Base-by-base conservation (phyloP, 2,329 filamentous ascomycete genomes). In the Ploettnerulaceae sp. region DNA sequence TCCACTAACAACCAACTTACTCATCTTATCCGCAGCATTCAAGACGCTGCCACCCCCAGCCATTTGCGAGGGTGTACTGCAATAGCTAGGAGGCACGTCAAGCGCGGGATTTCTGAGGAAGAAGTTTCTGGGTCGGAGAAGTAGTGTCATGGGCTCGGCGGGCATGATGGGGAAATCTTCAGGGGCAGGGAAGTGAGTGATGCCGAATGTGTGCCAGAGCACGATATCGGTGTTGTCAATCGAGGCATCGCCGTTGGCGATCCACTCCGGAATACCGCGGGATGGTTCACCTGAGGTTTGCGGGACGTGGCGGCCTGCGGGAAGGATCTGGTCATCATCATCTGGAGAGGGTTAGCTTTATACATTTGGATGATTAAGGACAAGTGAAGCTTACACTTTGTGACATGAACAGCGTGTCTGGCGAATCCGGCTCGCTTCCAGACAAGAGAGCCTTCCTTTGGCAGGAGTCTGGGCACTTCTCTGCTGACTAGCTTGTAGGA, bases 91-190 rank as follows among this genome's bases (percentile, higher is more conserved):
- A 25, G 77, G 76, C 5, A 81, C 77, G 67, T 79, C 77, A 4
- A 80, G 61, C 14, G 74, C 76, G 2, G 77, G 77, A 44, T 81
- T 81, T 63, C 69, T 73, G 25, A 70, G 66, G 52, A 79, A 79
- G 66, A 81, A 81, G 56, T 80, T 77, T 8, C 76, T 71, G 0
- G 77, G 76, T 53, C 78, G 75, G 50, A 81, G 63, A 43, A 73
- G 67, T n/a, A 80, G 69, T 58, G 73, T 76, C 76, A 95, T 90
- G 0, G 87, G 86, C 71, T 90, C 86, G 0, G 79, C 85, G 0
- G 89, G 89, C 89, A 95, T 95, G 57, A 95, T 75, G 22, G 90
- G 90, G 71, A 88, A 95, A 66, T 95, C 90, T 64, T 96, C 90
- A 0, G 89, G 89, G 0, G 86, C 72, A 0, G 90, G 89, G 71